phyloP scores from a whole-genome alignment of 1,284 basidiomycete species.

The Taiwanofungus camphoratus region DNA sequence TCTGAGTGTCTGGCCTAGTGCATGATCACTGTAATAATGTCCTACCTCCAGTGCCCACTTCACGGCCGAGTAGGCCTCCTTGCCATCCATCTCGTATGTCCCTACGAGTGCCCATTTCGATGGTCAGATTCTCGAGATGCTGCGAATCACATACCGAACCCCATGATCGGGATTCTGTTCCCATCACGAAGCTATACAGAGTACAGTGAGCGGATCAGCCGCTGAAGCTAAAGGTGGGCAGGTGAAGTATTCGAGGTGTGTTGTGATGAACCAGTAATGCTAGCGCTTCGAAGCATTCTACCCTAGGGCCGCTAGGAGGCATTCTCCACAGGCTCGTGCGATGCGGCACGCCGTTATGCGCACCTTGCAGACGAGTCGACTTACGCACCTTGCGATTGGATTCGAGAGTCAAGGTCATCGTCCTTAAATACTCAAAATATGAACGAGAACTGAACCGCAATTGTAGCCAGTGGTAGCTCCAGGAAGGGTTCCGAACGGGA shows the following conservation, averaged over 20 bases:
- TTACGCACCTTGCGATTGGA: background rate
- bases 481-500: too few species aligned
- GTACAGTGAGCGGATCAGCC: too few species aligned
- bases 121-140: slow-evolving; percentile 8
- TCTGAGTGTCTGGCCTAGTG: background rate
- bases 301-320: too few species aligned
- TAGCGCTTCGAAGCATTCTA: too few species aligned
- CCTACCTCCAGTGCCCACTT: slow-evolving; percentile 57
- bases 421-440: too few species aligned
- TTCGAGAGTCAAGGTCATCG: background rate
- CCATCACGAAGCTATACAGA: slow-evolving; percentile 58
- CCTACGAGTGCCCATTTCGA: slow-evolving; percentile 28
- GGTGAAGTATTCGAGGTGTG: background rate
- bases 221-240: too few species aligned
- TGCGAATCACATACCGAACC: slow-evolving; percentile 43
- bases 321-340: too few species aligned
- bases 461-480: background rate
- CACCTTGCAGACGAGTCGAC: too few species aligned
- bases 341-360: too few species aligned
- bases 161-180: slow-evolving; percentile 55
- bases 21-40: slow-evolving; percentile 4
- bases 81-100: slow-evolving; percentile 63
- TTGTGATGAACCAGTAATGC: too few species aligned
- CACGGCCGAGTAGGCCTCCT: slow-evolving; percentile 51
- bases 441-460: background rate